Conservation (phyloP, 495 filamentous ascomycete species). For the Barbatosphaeria neglecta region DNA sequence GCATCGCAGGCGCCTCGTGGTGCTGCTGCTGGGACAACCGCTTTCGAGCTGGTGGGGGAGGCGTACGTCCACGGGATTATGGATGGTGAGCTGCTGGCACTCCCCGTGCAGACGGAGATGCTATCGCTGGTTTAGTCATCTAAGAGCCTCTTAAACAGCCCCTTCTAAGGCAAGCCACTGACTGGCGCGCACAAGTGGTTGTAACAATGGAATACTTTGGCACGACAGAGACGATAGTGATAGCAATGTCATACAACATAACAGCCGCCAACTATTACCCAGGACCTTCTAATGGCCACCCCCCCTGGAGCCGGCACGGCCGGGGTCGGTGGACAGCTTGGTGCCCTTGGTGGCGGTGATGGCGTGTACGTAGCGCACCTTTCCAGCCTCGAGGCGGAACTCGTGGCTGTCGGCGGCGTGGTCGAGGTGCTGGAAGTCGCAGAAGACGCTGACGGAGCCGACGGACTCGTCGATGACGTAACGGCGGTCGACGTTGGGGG, state of each 20-base stretch:
- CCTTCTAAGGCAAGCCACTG: no score
- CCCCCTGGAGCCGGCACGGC: no score
- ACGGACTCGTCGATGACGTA: constrained; percentile 29
- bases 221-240: no score
- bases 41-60: constrained; percentile 1
- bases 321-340: no score
- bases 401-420: constrained; percentile 29
- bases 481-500: constrained; percentile 23
- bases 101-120: not conserved
- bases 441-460: constrained; percentile 26
- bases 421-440: constrained; percentile 28
- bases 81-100: constrained; percentile 2
- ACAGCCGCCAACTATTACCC: no score
- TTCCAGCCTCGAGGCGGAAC: constrained; percentile 29
- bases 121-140: not conserved
- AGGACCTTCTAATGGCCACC: no score
- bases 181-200: no score
- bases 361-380: constrained; percentile 30
- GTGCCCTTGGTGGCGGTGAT: constrained; percentile 17
- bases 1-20: not conserved
- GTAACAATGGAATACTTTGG: no score
- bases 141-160: no score
- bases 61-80: constrained; percentile 2
- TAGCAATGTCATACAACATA: no score
- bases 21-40: not conserved